phyloP scores from a whole-genome alignment of 192 early-diverging fungal species.

The Jimgerdemannia lactiflua region DNA sequence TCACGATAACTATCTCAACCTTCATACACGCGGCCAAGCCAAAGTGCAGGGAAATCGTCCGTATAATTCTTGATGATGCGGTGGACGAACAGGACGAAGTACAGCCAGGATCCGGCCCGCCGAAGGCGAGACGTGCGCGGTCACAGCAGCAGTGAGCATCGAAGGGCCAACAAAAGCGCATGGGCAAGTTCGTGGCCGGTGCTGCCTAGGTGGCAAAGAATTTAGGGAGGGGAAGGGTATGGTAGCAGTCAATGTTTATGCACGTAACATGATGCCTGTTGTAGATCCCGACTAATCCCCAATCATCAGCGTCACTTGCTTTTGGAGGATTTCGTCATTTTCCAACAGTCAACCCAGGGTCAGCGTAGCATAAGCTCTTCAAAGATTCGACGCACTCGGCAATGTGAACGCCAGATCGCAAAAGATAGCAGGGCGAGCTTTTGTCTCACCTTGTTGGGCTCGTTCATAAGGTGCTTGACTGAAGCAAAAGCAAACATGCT shows the following conservation, averaged over 20 bases:
- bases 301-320: slow-evolving; percentile 74
- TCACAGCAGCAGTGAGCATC: slow-evolving; percentile 77
- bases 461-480: too few species aligned
- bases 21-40: slow-evolving; percentile 74
- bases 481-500: too few species aligned
- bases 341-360: slow-evolving; percentile 61
- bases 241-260: too few species aligned
- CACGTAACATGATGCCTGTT: neutral
- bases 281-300: slow-evolving; percentile 45
- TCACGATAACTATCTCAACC: slow-evolving; percentile 74
- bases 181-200: slow-evolving; percentile 85
- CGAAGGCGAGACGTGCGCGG: slow-evolving; percentile 79
- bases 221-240: neutral
- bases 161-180: slow-evolving; percentile 65
- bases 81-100: slow-evolving; percentile 56
- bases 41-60: slow-evolving; percentile 74
- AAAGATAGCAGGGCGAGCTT: too few species aligned
- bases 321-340: slow-evolving; percentile 39
- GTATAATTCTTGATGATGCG: slow-evolving; percentile 89
- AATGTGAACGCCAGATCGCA: too few species aligned
- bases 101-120: slow-evolving; percentile 76
- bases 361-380: slow-evolving; percentile 50
- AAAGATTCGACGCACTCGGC: slow-evolving; percentile 41
- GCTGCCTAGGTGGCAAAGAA: slow-evolving; percentile 26
- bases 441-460: too few species aligned